phyloP scores from a whole-genome alignment of 192 early-diverging fungal genomes.

The Cetraspora pellucida region DNA sequence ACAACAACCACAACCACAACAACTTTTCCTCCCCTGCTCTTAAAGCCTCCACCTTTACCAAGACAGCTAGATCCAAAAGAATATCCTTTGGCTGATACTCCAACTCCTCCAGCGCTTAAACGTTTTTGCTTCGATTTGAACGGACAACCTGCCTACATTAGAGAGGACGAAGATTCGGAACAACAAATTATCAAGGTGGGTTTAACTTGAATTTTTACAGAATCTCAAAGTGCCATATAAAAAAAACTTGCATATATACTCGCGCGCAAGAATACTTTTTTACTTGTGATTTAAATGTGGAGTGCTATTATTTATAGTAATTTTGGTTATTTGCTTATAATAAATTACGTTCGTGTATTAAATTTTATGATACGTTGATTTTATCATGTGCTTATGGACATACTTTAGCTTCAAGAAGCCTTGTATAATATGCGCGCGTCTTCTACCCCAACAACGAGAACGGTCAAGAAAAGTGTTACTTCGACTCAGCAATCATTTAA shows the following conservation, averaged over 20 bases:
- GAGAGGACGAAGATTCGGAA: slow-evolving; percentile 60
- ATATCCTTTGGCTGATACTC: slow-evolving; percentile 73
- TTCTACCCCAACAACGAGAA: slow-evolving; percentile 36
- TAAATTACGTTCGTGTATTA: too few relatives aligned
- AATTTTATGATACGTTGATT: neutral
- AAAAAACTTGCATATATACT: too few relatives aligned
- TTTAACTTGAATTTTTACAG: neutral
- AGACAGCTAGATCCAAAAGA: slow-evolving; percentile 58
- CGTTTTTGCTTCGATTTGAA: slow-evolving; percentile 79
- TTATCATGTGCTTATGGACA: neutral
- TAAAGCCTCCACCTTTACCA: slow-evolving; percentile 61
- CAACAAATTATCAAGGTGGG: slow-evolving; percentile 44
- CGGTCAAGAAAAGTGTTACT: slow-evolving; percentile 33
- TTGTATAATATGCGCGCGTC: slow-evolving; percentile 50
- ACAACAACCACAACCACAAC: slow-evolving; percentile 84
- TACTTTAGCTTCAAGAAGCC: slow-evolving; percentile 47
- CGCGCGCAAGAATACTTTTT: too few relatives aligned
- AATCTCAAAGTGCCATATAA: too few relatives aligned
- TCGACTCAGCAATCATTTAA: slow-evolving; percentile 16
- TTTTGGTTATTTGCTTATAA: too few relatives aligned
- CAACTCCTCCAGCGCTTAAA: slow-evolving; percentile 78
- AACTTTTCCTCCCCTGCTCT: slow-evolving; percentile 71
- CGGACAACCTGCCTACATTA: slow-evolving; percentile 71
- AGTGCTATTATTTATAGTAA: too few relatives aligned
- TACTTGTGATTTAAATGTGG: too few relatives aligned